Conservation (phyloP, 2,329 filamentous ascomycete genomes). For the Colletotrichum caudatum region DNA sequence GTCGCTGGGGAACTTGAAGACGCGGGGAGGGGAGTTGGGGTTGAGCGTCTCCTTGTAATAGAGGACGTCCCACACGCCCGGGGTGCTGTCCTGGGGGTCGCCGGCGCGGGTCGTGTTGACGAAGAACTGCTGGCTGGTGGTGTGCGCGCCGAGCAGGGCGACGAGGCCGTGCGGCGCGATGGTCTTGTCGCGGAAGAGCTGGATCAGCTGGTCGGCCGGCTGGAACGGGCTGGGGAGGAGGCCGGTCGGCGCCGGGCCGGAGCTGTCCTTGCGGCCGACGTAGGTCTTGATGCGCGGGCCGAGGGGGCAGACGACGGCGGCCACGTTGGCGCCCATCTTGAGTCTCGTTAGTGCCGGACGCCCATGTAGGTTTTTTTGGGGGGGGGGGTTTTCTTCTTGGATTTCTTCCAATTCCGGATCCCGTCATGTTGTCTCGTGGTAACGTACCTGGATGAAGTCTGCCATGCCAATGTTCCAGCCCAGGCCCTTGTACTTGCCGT, state of each 20-base stretch:
- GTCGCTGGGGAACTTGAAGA: constrained; percentile 59
- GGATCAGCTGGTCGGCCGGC: constrained; percentile 59
- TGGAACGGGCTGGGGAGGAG: constrained; percentile 59
- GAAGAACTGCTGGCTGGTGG: constrained; percentile 61
- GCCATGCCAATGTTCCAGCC: constrained; percentile 59
- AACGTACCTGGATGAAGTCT: constrained; percentile 57
- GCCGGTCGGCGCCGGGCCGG: constrained; percentile 52
- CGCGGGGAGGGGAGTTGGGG: constrained; percentile 49
- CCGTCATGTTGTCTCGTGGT: not conserved
- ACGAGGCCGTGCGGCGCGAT: constrained; percentile 63
- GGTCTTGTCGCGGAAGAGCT: constrained; percentile 65
- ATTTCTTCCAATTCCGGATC: no score
- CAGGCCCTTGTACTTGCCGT: constrained; percentile 52
- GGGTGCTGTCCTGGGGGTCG: constrained; percentile 64
- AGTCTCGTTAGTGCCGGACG: not conserved
- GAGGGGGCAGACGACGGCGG: constrained; percentile 59
- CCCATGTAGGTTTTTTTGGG: no score
- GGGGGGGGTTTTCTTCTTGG: no score
- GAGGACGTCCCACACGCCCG: constrained; percentile 65
- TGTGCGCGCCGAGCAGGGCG: constrained; percentile 67
- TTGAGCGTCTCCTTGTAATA: constrained; percentile 60
- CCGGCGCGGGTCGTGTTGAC: constrained; percentile 55
- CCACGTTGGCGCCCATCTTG: constrained; percentile 65
- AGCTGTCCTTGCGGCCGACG: constrained; percentile 63
- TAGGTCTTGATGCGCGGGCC: constrained; percentile 63